phyloP scores from a whole-genome alignment of 148 eudicot species.

The Suaeda aralocaspica region DNA sequence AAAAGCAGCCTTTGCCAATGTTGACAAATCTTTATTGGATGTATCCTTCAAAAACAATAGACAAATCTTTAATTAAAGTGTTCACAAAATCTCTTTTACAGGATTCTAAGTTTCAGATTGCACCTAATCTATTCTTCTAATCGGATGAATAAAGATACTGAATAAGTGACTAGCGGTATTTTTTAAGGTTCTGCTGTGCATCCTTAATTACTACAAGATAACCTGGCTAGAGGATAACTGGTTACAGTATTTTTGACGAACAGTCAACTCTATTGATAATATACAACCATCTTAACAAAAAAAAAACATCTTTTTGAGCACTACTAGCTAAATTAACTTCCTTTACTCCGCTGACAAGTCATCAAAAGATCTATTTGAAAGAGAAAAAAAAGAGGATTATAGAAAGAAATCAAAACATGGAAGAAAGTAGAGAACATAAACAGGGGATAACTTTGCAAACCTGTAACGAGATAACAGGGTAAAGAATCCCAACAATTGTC shows the following conservation, averaged over 20 bases:
- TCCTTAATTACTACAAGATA: no score
- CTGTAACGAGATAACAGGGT: conserved; percentile 93
- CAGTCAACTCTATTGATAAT: no score
- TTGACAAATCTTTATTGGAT: conserved; percentile 88
- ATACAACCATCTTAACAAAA: no score
- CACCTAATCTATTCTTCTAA: background rate
- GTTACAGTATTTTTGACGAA: no score
- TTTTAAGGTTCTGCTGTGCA: background rate
- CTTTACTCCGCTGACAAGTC: background rate
- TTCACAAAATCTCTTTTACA: background rate
- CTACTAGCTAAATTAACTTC: background rate
- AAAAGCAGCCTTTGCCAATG: conserved; percentile 93
- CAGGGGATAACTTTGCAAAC: conserved; percentile 32
- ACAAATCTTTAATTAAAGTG: background rate
- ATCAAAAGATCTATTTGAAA: background rate
- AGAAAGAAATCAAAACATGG: background rate
- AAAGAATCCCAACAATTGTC: conserved; percentile 70
- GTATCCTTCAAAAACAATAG: conserved; percentile 63
- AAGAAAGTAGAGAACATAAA: background rate
- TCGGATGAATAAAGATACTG: background rate
- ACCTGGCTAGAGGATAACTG: no score
- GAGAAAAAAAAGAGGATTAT: background rate
- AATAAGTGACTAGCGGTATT: background rate
- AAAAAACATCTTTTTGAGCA: background rate
- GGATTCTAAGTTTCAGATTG: background rate